Conservation (phyloP, 2,329 filamentous ascomycete species). For the Trichoderma hamatum region DNA sequence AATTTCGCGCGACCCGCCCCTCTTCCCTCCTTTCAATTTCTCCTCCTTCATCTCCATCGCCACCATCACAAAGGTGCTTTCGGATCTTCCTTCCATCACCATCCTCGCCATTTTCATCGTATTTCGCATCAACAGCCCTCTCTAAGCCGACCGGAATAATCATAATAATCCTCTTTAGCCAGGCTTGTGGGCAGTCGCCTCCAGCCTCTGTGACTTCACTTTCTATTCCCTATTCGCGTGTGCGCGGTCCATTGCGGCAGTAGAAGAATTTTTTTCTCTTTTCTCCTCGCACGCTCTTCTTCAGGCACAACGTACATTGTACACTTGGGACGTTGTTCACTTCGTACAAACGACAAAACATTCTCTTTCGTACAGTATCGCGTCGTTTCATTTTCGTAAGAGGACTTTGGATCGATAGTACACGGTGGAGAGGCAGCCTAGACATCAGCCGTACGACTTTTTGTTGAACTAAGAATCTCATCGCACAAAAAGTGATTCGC, state of each 20-base stretch:
- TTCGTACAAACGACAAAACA: constrained; percentile 29
- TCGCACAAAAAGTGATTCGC: constrained; percentile 27
- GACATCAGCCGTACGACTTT: constrained; percentile 25
- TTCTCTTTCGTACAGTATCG: constrained; percentile 26
- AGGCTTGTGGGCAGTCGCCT: constrained; percentile 22
- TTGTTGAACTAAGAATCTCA: constrained; percentile 23
- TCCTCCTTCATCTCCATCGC: constrained; percentile 26
- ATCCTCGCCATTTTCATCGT: constrained; percentile 1
- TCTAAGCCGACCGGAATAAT: constrained; percentile 20
- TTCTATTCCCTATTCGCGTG: constrained; percentile 22
- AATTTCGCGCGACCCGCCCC: constrained; percentile 23
- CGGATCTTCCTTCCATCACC: constrained; percentile 8
- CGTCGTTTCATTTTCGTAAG: constrained; percentile 26
- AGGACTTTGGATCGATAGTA: constrained; percentile 25
- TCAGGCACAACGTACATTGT: constrained; percentile 29
- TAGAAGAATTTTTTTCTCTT: constrained; percentile 30
- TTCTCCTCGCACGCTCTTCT: constrained; percentile 25
- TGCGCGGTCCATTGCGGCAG: constrained; percentile 29
- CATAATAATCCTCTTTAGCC: constrained; percentile 9
- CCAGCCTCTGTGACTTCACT: constrained; percentile 27
- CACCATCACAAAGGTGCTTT: constrained; percentile 7
- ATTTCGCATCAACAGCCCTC: constrained; percentile 1
- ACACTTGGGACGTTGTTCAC: constrained; percentile 27
- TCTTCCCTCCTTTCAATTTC: constrained; percentile 26
- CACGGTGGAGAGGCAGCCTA: constrained; percentile 18